Evolutionary conservation across 179 eudicot species (phyloP).

Genomic region (Spinacia oleracea): DNA sequence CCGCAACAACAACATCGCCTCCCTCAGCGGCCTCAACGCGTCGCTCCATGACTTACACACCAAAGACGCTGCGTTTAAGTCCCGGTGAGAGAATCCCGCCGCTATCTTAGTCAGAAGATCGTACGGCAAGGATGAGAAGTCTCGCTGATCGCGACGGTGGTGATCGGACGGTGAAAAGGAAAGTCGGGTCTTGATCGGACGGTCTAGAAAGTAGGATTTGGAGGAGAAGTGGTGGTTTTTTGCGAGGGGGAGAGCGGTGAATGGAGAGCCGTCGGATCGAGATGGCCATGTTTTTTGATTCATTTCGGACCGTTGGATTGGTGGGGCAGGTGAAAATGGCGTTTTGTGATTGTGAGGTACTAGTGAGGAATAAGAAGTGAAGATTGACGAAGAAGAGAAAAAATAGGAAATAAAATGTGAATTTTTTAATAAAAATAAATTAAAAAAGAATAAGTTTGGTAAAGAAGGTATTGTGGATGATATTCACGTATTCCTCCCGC

Average conservation of each 20-base stretch:
- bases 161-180: constrained; percentile 15
- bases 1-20: constrained; percentile 66
- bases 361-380: background rate
- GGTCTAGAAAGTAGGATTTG: constrained; percentile 14
- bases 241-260: constrained; percentile 42
- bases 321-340: background rate
- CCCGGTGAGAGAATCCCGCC: constrained; percentile 42
- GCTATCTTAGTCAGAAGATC: constrained; percentile 55
- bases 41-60: constrained; percentile 79
- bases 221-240: constrained; percentile 20
- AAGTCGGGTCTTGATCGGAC: constrained; percentile 2
- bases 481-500: too few species aligned
- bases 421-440: too few species aligned
- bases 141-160: constrained; percentile 11
- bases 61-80: constrained; percentile 50
- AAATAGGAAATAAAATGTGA: too few species aligned
- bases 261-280: constrained; percentile 41
- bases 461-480: too few species aligned
- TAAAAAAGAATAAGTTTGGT: too few species aligned
- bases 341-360: background rate
- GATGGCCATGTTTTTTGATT: constrained; percentile 57
- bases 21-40: constrained; percentile 65
- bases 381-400: background rate
- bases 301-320: constrained; percentile 27
- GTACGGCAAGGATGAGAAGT: constrained; percentile 56